Percentiles rank a stretch among this genome's conserved stretches.
phyloP scores from a whole-genome alignment of 2,329 filamentous ascomycete species.

The Leptoxyphium fumago region DNA sequence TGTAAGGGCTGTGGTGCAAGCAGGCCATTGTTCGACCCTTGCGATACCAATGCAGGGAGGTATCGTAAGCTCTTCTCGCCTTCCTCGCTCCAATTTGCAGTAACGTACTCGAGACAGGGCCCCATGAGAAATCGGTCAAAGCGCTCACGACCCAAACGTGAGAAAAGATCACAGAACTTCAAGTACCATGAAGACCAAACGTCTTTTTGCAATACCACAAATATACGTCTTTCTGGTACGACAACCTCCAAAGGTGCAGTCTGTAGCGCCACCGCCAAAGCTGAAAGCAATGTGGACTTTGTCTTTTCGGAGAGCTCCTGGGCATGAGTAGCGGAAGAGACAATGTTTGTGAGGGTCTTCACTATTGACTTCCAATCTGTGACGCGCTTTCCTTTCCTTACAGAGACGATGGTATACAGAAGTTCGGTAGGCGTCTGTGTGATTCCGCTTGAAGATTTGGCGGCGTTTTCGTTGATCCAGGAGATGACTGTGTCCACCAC shows the following conservation, averaged over 20 bases:
- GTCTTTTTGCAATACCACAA: conserved; percentile 51
- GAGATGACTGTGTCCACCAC: conserved; percentile 46
- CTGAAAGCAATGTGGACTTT: conserved; percentile 26
- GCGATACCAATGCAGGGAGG: not conserved
- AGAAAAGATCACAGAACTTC: conserved; percentile 69
- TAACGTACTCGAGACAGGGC: conserved; percentile 71
- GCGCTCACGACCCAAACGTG: conserved; percentile 54
- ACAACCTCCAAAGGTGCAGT: conserved; percentile 66
- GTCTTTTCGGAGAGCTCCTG: not conserved
- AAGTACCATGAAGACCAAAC: conserved; percentile 61
- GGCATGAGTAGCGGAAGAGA: conserved; percentile 8
- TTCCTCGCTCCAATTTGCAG: conserved; percentile 52
- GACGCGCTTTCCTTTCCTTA: conserved; percentile 67
- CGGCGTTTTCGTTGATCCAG: not conserved
- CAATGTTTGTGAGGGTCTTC: conserved; percentile 21
- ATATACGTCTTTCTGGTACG: conserved; percentile 51
- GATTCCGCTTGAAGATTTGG: conserved; percentile 23
- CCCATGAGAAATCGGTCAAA: conserved; percentile 63
- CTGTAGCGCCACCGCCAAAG: conserved; percentile 52
- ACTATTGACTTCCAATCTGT: conserved; percentile 55
- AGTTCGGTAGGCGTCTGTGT: conserved; percentile 34
- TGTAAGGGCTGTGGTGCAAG: not conserved
- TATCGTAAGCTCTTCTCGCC: conserved; percentile 30
- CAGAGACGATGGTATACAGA: conserved; percentile 56
- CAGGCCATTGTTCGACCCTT: not conserved